Evolutionary conservation across 345 rosid species (phyloP), one percentile per base, ranked within the genome.

Genomic region (Rubroshorea leprosula): DNA sequence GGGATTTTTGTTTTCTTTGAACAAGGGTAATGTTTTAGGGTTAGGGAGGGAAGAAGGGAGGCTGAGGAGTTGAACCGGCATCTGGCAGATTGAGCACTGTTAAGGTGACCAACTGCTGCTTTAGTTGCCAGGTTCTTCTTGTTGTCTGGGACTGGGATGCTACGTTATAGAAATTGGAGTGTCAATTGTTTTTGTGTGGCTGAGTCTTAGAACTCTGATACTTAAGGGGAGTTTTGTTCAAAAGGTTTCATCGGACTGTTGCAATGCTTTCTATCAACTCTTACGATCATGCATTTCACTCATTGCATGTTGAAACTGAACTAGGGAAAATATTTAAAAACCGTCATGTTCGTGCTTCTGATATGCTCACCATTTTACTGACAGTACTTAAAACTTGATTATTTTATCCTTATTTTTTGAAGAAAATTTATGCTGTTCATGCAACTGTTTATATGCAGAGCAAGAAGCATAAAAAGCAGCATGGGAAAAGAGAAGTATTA

Each of bases 391-490:
- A 50, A 2, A 17, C 54, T 2, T 16, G 9, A 48, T 14, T 15
- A 5, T 20, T 27, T 51, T 24, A 13, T 21, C 29, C 9, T 38
- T 20, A 47, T 47, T 55, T 59, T 49, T 21, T 55, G 58, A 22
- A 35, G 31, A 16, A 51, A 21, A 51, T 53, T 46, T 47, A 31
- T 58, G 23, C 60, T 25, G 59, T 51, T 58, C 24, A 49, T 53
- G 58, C 43, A 67, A 61, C 55, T 22, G 29, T 54, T 64, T 60
- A 27, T 22, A 49, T 57, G 62, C 57, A 76, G 77, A 71, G 74
- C 45, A 80, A 79, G 76, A 80, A 84, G 66, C 61, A 60, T 55
- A 78, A 83, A 65, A 80, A 69, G 65, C 27, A 64, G 61, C 76
- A 76, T 16, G 75, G 65, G 14, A 84, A 76, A 62, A 74, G 78